Base-by-base conservation (phyloP, 1,284 basidiomycete species). In the Puccinia triticina region DNA sequence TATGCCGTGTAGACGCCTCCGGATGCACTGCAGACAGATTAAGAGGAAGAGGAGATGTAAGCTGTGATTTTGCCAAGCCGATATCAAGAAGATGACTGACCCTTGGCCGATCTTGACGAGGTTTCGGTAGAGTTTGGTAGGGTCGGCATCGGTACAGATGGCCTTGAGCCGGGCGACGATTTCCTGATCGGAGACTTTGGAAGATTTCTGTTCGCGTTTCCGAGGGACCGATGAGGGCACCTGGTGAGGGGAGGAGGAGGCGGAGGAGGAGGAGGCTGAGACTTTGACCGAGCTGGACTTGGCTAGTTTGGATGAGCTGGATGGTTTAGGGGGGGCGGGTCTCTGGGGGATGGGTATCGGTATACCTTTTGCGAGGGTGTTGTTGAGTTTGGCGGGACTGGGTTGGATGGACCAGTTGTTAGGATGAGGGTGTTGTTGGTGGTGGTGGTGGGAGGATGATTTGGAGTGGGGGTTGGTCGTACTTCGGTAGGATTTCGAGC, bases 1-100 rank as follows among this genome's bases (percentile, higher is more conserved):
- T 98, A 97, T 21, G 96, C 96, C 7, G 96, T 98, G 88, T 97
- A 99, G 0, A 99, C 96, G 83, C 96, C 96, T 72, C 97, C 97
- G 23, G 95, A 97, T 3, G 97, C 96, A 84, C 94, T 94, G 85
- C 43, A 29, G 14, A 46, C 48, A 46, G 83, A 50, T 3, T 71
- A 76, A 37, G 74, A 34, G 81, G 32, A 81, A 74, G 29, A 84
- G 76, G 77, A 82, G 55, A 82, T 84, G 83, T 77, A 59, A 40
- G 72, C 29, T 75, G 75, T 55, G 16, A 48, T 61, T n/a, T n/a
- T n/a, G n/a, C n/a, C n/a, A n/a, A n/a, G n/a, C n/a, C n/a, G n/a
- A n/a, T n/a, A n/a, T n/a, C n/a, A 73, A 81, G 71, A 48, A n/a
- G 46, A 10, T 55, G 53, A 23, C 92, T 87, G 85, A 95, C 93